A percentile compares a stretch with the other conserved stretches of the same genome.
Evolutionary conservation across 2,329 filamentous ascomycete species (phyloP).

Genomic region (Bisporella sp.): DNA sequence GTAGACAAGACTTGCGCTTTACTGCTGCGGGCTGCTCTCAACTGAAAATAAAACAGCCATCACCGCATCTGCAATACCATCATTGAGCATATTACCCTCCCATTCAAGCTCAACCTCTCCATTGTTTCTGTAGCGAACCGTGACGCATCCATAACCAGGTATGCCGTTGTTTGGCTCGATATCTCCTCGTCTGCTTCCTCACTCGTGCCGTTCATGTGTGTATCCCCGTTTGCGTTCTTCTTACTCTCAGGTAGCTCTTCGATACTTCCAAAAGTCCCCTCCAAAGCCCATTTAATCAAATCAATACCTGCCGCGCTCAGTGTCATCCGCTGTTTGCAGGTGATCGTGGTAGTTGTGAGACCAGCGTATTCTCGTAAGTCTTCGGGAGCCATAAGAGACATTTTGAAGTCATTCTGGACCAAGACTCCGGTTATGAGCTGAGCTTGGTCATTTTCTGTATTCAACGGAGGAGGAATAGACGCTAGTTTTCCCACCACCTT

Average conservation of each 20-base stretch:
- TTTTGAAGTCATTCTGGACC: slow-evolving; percentile 96
- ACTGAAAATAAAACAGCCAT: slow-evolving; percentile 88
- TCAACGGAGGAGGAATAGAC: slow-evolving; percentile 54
- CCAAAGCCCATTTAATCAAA: slow-evolving; percentile 86
- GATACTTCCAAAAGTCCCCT: slow-evolving; percentile 87
- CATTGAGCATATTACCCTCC: slow-evolving; percentile 97
- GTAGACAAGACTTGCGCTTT: slow-evolving; percentile 51
- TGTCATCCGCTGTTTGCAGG: slow-evolving; percentile 84
- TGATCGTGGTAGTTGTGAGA: slow-evolving; percentile 90
- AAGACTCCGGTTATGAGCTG: slow-evolving; percentile 80
- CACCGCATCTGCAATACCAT: slow-evolving; percentile 94
- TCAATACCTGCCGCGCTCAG: slow-evolving; percentile 85
- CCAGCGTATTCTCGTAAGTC: slow-evolving; percentile 94
- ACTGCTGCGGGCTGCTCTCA: slow-evolving; percentile 90
- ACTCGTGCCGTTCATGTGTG: slow-evolving; percentile 29
- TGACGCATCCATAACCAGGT: slow-evolving; percentile 82
- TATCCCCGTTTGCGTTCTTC: slow-evolving; percentile 18
- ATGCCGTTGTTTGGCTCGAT: slow-evolving; percentile 42
- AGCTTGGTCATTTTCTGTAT: slow-evolving; percentile 37
- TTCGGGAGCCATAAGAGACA: slow-evolving; percentile 94
- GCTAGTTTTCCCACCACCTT: slow-evolving; percentile 95
- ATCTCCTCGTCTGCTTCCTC: slow-evolving; percentile 62
- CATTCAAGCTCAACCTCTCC: slow-evolving; percentile 88
- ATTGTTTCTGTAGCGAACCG: slow-evolving; percentile 67
- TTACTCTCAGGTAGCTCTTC: slow-evolving; percentile 47